Conservation (phyloP, 371 early-diverging fungal species). For the Fennellomyces sp. region DNA sequence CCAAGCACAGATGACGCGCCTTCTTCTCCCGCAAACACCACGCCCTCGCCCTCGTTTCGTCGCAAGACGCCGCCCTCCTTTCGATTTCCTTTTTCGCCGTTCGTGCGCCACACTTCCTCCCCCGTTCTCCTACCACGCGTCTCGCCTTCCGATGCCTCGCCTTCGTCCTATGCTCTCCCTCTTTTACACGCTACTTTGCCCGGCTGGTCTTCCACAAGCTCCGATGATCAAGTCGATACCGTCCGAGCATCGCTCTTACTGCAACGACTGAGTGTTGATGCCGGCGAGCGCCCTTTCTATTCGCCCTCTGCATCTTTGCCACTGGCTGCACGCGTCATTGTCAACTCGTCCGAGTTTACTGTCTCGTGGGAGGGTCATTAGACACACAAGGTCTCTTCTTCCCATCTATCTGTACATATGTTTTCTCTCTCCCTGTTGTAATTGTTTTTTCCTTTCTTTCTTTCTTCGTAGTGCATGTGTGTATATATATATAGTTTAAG, state of each 20-base stretch:
- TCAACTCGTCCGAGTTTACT: constrained; percentile 35
- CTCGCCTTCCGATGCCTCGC: neutral
- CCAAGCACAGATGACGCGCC: neutral
- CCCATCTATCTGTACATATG: neutral
- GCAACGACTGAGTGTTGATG: constrained; percentile 59
- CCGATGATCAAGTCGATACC: constrained; percentile 50
- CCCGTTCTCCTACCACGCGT: constrained; percentile 3
- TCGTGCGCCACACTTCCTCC: constrained; percentile 5
- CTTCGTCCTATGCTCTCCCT: neutral
- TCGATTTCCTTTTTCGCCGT: constrained; percentile 4
- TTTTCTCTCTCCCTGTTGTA: neutral
- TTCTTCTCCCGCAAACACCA: neutral
- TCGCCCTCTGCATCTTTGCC: constrained; percentile 25
- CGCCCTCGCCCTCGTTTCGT: neutral
- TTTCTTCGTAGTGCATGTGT: neutral
- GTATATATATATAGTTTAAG: neutral
- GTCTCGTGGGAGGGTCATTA: constrained; percentile 35
- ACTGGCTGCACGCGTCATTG: constrained; percentile 38
- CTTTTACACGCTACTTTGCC: constrained; percentile 6
- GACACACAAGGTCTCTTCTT: neutral
- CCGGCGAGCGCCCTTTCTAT: constrained; percentile 51
- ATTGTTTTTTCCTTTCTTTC: neutral
- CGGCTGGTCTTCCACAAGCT: constrained; percentile 12
- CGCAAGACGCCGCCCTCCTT: neutral
- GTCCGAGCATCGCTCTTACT: constrained; percentile 57